Conservation (phyloP, 371 early-diverging fungal species). For the Zopfochytrium polystomum region DNA sequence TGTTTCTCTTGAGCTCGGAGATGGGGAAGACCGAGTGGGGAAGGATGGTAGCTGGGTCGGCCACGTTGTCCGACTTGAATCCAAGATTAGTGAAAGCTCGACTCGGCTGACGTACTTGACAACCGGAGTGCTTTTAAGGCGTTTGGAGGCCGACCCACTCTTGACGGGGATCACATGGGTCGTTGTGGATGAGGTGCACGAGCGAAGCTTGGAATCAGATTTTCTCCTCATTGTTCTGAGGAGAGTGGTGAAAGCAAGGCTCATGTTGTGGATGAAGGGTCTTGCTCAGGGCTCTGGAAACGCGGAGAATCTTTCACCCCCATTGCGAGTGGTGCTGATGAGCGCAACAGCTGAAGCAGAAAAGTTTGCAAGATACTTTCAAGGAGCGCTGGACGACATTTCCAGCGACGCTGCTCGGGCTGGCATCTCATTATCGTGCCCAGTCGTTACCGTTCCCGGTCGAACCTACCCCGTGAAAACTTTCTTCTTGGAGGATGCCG, state of each 20-base stretch:
- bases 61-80: slow-evolving; percentile 55
- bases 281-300: too few species aligned
- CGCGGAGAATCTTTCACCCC: too few species aligned
- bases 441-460: slow-evolving; percentile 74
- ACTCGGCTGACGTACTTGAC: slow-evolving; percentile 57
- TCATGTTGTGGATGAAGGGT: too few species aligned
- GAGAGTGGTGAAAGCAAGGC: slow-evolving; percentile 17
- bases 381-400: slow-evolving; percentile 21
- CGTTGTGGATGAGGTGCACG: slow-evolving; percentile 65
- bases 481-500: slow-evolving; percentile 72
- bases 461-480: slow-evolving; percentile 74
- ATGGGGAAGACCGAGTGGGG: slow-evolving; percentile 21
- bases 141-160: slow-evolving; percentile 42
- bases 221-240: slow-evolving; percentile 46
- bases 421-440: slow-evolving; percentile 27
- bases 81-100: slow-evolving; percentile 3
- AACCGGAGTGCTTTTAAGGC: slow-evolving; percentile 57
- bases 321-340: slow-evolving; percentile 55
- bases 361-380: slow-evolving; percentile 48
- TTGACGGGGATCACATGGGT: slow-evolving; percentile 46
- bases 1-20: slow-evolving; percentile 50
- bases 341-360: slow-evolving; percentile 48
- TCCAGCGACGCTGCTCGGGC: not conserved
- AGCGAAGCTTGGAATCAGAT: slow-evolving; percentile 59
- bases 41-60: slow-evolving; percentile 35